phyloP scores from a whole-genome alignment of 2,329 filamentous ascomycete species.

The Grosmannia penicillata region DNA sequence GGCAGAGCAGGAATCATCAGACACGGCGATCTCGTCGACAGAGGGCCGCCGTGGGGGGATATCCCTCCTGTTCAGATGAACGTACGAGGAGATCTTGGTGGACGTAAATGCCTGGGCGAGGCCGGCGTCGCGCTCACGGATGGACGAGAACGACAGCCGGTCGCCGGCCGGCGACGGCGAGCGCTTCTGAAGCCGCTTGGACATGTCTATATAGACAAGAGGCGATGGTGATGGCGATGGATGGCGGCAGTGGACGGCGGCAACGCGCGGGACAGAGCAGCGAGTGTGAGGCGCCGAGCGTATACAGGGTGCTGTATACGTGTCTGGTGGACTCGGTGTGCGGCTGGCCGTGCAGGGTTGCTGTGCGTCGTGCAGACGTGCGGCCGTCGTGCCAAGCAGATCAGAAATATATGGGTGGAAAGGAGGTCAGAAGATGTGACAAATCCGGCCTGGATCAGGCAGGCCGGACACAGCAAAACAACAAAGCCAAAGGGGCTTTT shows the following conservation, averaged over 20 bases:
- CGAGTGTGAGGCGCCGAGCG: not conserved
- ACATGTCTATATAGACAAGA: slow-evolving; percentile 3
- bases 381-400: too few species aligned
- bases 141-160: slow-evolving; percentile 47
- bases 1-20: slow-evolving; percentile 22
- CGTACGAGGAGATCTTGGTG: slow-evolving; percentile 47
- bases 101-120: slow-evolving; percentile 48
- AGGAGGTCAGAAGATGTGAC: not conserved
- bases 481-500: slow-evolving; percentile 17
- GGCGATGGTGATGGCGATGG: too few species aligned
- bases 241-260: not conserved
- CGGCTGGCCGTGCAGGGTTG: not conserved
- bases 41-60: slow-evolving; percentile 11
- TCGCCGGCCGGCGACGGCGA: slow-evolving; percentile 9
- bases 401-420: not conserved
- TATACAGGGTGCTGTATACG: not conserved
- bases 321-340: not conserved
- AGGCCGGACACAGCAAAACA: not conserved
- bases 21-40: slow-evolving; percentile 33
- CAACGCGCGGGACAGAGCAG: not conserved
- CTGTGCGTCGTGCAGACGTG: too few species aligned
- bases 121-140: slow-evolving; percentile 43
- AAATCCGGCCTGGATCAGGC: not conserved
- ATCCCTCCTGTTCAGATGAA: not conserved
- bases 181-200: slow-evolving; percentile 6